A percentile compares a stretch with the other conserved stretches of the same genome.
Conservation (phyloP, 306 rosid genomes). For the Rosa chinensis region DNA sequence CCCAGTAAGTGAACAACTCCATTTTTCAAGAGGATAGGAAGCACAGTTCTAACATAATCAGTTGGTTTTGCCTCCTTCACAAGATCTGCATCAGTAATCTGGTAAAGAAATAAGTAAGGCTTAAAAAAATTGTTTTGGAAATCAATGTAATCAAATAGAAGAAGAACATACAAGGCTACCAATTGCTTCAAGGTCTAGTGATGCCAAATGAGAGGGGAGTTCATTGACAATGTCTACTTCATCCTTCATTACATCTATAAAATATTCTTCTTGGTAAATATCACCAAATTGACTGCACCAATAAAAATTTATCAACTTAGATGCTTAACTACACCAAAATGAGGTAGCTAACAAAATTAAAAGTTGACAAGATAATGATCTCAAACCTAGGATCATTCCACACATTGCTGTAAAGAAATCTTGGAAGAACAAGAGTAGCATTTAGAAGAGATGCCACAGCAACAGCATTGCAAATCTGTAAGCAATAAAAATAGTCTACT, state of each 20-base stretch:
- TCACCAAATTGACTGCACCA: constrained; percentile 87
- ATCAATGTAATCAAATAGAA: not conserved
- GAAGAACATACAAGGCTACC: constrained; percentile 72
- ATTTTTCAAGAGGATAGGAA: constrained; percentile 67
- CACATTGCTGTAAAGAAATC: constrained; percentile 83
- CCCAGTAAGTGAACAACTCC: constrained; percentile 86
- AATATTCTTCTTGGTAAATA: constrained; percentile 85
- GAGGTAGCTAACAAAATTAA: not conserved
- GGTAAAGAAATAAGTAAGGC: constrained; percentile 24
- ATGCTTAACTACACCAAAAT: not conserved
- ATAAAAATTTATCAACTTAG: not conserved
- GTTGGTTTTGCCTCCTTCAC: constrained; percentile 78
- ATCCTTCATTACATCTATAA: constrained; percentile 63
- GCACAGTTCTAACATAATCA: constrained; percentile 60
- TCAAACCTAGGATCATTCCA: constrained; percentile 97
- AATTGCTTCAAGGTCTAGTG: constrained; percentile 62
- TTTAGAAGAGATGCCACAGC: constrained; percentile 91
- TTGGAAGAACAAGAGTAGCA: constrained; percentile 83
- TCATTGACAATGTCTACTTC: constrained; percentile 68
- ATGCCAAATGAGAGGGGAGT: constrained; percentile 70
- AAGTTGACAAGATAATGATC: constrained; percentile 3
- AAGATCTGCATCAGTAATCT: constrained; percentile 92
- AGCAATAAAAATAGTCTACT: constrained; percentile 42
- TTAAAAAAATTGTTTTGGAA: constrained; percentile 17
- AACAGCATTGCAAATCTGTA: constrained; percentile 90